A percentile compares a stretch with the other conserved stretches of the same genome.
These are phyloP conservation scores for Zygosaccharomyces sapae DNA, from an alignment of 1,139 yeast species.

Conservation along the genomic window DNA sequence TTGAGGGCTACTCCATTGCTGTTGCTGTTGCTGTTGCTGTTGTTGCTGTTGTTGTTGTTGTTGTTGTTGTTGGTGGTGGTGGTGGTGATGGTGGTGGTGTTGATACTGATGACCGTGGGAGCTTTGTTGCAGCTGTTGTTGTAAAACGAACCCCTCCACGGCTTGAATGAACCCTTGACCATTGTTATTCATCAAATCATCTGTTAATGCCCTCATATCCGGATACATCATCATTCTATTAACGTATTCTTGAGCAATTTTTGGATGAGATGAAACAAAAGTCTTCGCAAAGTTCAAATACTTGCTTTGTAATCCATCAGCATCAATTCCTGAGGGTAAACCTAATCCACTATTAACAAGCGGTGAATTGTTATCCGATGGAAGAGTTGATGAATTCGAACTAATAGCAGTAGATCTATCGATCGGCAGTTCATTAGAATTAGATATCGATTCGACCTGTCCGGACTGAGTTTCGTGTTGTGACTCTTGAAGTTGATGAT, in stretches of 20 bases:
- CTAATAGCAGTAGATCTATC: not conserved
- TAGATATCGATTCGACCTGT: not conserved
- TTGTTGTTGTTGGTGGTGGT: too few relatives aligned
- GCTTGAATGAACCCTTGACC: constrained; percentile 33
- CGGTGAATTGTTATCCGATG: not conserved
- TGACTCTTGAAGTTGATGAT: not conserved
- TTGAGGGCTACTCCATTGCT: constrained; percentile 1
- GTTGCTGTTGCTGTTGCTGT: constrained; percentile 1
- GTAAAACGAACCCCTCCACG: constrained; percentile 29
- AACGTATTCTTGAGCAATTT: constrained; percentile 35
- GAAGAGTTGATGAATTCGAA: constrained; percentile 3
- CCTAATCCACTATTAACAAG: not conserved
- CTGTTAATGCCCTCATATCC: constrained; percentile 35
- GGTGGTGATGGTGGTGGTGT: too few relatives aligned
- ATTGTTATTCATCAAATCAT: constrained; percentile 32
- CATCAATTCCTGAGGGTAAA: constrained; percentile 7
- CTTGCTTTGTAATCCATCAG: constrained; percentile 24
- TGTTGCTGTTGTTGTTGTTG: too few relatives aligned
- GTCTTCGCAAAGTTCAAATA: constrained; percentile 33
- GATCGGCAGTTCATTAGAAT: constrained; percentile 2
- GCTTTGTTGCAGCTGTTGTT: too few relatives aligned
- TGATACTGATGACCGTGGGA: too few relatives aligned
- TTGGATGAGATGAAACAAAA: constrained; percentile 35
- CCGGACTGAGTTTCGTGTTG: not conserved
- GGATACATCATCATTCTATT: constrained; percentile 34